These are phyloP conservation scores for Penicillium maclennaniae DNA, from an alignment of 495 filamentous ascomycete species.

Conservation along the genomic window DNA sequence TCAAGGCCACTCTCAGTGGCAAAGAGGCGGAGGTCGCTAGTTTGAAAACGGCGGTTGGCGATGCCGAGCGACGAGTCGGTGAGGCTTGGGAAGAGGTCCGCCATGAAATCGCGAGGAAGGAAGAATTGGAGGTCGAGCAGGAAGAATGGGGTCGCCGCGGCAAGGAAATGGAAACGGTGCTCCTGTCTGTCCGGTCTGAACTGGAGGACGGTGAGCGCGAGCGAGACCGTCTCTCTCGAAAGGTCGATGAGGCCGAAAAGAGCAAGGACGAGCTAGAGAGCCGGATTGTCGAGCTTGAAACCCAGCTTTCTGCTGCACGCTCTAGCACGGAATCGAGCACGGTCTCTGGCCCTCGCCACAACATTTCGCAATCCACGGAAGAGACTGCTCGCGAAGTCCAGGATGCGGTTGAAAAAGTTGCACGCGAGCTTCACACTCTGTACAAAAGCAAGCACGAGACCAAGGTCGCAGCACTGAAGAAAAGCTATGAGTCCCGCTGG, in stretches of 20 bases:
- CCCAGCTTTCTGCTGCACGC: conserved; percentile 63
- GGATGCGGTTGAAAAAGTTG: conserved; percentile 87
- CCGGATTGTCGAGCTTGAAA: conserved; percentile 61
- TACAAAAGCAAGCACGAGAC: conserved; percentile 97
- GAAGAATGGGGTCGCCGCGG: conserved; percentile 78
- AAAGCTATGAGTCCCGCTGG: conserved; percentile 86
- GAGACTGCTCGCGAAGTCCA: conserved; percentile 58
- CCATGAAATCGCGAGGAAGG: conserved; percentile 64
- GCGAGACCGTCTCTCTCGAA: conserved; percentile 65
- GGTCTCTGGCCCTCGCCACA: conserved; percentile 9
- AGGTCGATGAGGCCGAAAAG: conserved; percentile 71
- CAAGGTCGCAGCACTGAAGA: conserved; percentile 91
- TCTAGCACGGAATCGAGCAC: conserved; percentile 32
- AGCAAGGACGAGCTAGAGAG: conserved; percentile 58
- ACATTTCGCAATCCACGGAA: conserved; percentile 27
- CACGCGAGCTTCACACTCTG: conserved; percentile 81
- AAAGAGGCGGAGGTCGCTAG: conserved; percentile 84
- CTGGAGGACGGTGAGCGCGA: conserved; percentile 72
- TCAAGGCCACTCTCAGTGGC: conserved; percentile 83
- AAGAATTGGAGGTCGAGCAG: conserved; percentile 70
- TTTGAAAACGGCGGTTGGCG: conserved; percentile 77
- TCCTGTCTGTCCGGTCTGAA: conserved; percentile 75
- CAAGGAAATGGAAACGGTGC: conserved; percentile 76
- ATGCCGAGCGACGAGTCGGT: conserved; percentile 89
- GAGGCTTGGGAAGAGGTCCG: conserved; percentile 76